Conservation (phyloP, 139 green algal species). For the Chlorella sp. region DNA sequence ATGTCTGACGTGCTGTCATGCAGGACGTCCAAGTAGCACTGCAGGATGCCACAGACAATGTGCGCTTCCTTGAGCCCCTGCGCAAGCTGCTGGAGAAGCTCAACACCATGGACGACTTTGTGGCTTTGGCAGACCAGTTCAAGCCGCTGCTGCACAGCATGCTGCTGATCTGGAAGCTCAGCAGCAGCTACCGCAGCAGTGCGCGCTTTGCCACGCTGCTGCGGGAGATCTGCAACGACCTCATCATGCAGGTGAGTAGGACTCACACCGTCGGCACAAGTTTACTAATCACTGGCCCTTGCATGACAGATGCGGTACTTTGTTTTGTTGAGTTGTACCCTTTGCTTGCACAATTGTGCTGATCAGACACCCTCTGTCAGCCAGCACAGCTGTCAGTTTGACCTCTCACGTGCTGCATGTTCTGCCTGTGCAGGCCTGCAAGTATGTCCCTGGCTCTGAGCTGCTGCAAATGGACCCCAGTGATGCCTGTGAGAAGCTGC, state of each 20-base stretch:
- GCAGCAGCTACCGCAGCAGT: conserved; percentile 68
- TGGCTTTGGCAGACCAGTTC: conserved; percentile 66
- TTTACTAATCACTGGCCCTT: no score
- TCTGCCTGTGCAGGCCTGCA: conserved; percentile 61
- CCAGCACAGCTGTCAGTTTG: no score
- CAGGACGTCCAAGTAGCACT: conserved; percentile 51
- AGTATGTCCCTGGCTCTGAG: conserved; percentile 62
- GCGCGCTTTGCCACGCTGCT: conserved; percentile 76
- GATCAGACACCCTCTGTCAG: no score
- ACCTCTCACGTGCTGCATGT: no score
- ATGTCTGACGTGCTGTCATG: conserved; percentile 5
- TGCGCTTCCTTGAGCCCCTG: conserved; percentile 72
- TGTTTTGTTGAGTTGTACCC: no score
- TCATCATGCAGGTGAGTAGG: conserved; percentile 88
- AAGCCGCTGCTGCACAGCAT: conserved; percentile 82
- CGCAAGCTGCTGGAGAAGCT: conserved; percentile 73
- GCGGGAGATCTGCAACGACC: conserved; percentile 81
- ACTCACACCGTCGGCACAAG: no score
- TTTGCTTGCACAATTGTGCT: no score
- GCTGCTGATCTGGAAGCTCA: conserved; percentile 89
- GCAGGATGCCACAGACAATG: conserved; percentile 73
- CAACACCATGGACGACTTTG: conserved; percentile 73
- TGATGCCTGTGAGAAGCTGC: conserved; percentile 82
- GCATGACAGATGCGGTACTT: no score
- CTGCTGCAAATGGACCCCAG: conserved; percentile 70